Percentiles rank a stretch among this genome's conserved stretches.
Conservation (phyloP, 768 basidiomycete species). For the Phlebiopsis flavidoalba region DNA sequence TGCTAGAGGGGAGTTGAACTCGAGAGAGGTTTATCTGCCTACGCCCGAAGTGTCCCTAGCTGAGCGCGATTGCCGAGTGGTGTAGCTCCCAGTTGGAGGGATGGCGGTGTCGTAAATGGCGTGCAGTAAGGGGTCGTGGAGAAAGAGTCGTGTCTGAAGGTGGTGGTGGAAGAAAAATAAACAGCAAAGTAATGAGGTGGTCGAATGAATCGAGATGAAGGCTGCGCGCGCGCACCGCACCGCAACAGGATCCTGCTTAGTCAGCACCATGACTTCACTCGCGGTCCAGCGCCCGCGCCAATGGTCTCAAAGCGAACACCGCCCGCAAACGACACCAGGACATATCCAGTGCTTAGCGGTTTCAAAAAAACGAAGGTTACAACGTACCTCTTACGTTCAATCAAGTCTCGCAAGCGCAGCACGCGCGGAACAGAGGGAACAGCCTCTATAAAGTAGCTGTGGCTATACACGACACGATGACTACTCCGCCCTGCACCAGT, state of each 20-base stretch:
- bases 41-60: neutral
- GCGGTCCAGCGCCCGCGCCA: neutral
- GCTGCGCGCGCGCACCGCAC: conserved; percentile 2
- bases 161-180: neutral
- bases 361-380: too few relatives aligned
- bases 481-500: neutral
- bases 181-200: neutral
- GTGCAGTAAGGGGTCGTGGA: neutral
- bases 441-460: neutral
- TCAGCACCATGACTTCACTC: conserved; percentile 5
- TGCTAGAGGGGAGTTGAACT: neutral
- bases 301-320: neutral
- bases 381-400: neutral
- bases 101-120: neutral
- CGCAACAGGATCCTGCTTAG: conserved; percentile 6
- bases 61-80: neutral
- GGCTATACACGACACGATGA: conserved; percentile 6
- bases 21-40: neutral
- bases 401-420: neutral
- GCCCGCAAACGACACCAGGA: too few relatives aligned
- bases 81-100: neutral
- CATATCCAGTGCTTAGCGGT: too few relatives aligned
- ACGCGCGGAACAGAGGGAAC: neutral
- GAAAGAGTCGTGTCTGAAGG: neutral
- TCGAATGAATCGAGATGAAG: neutral